Percentiles rank a stretch among this genome's conserved stretches.
Conservation (phyloP, 495 filamentous ascomycete genomes). For the Neurospora discreta region DNA sequence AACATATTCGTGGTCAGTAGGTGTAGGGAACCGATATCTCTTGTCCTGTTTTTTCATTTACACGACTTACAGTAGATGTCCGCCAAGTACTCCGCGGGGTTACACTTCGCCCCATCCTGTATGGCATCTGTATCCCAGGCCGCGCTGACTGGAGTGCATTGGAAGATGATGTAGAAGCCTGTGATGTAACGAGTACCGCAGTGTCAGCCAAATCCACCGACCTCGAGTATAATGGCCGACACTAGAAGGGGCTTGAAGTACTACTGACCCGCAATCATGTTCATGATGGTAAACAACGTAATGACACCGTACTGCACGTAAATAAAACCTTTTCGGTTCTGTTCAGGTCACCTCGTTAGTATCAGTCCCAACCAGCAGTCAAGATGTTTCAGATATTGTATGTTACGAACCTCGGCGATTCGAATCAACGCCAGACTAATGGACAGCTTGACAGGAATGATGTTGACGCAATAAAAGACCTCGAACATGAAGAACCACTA, state of each 20-base stretch:
- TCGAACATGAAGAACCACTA: background rate
- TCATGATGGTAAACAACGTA: background rate
- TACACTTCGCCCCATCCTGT: background rate
- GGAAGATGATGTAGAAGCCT: background rate
- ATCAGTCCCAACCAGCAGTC: background rate
- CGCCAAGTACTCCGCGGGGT: background rate
- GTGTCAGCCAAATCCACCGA: background rate
- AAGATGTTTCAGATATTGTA: background rate
- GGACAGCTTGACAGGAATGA: background rate
- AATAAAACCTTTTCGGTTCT: background rate
- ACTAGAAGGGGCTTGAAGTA: background rate
- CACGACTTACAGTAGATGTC: background rate
- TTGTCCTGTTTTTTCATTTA: background rate
- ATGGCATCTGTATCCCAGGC: background rate
- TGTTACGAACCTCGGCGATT: background rate
- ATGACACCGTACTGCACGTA: background rate
- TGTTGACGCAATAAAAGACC: background rate
- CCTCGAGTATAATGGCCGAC: background rate
- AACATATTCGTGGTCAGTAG: background rate
- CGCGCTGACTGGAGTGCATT: background rate
- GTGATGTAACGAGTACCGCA: background rate
- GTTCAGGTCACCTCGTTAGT: background rate
- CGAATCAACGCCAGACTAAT: background rate
- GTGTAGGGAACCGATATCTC: background rate
- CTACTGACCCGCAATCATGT: background rate